phyloP scores from a whole-genome alignment of 2,329 filamentous ascomycete genomes.

The Ascochyta koolunga region DNA sequence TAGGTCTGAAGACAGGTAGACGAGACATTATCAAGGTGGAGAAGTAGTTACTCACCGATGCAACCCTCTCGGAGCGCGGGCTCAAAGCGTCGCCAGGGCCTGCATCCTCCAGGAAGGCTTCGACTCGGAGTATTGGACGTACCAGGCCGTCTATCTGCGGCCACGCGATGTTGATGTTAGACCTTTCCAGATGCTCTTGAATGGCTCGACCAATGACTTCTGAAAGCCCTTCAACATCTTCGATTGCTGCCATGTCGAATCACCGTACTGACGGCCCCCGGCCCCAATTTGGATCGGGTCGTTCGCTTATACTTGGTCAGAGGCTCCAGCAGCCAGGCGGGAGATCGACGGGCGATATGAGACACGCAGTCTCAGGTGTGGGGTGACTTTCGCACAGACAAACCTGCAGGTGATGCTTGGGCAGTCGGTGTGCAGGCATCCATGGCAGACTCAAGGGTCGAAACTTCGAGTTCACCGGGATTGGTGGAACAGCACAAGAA shows the following conservation, averaged over 20 bases:
- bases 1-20: too few relatives aligned
- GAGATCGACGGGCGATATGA: neutral
- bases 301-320: neutral
- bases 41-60: conserved; percentile 30
- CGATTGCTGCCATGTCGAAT: conserved; percentile 22
- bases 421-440: conserved; percentile 2
- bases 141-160: conserved; percentile 30
- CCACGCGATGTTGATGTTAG: conserved; percentile 33
- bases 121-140: conserved; percentile 36
- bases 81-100: conserved; percentile 11
- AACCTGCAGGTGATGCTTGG: conserved; percentile 6
- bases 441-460: neutral
- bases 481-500: neutral
- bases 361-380: neutral
- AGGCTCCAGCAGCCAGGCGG: neutral
- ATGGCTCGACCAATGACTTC: conserved; percentile 39
- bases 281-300: neutral
- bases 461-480: neutral
- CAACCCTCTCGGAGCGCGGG: conserved; percentile 31
- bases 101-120: conserved; percentile 42
- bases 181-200: conserved; percentile 36
- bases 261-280: neutral
- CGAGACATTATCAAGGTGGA: neutral
- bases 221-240: conserved; percentile 36
- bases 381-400: neutral